Base-by-base conservation (phyloP, 2,329 filamentous ascomycete species). In the Diplodia corticola region DNA sequence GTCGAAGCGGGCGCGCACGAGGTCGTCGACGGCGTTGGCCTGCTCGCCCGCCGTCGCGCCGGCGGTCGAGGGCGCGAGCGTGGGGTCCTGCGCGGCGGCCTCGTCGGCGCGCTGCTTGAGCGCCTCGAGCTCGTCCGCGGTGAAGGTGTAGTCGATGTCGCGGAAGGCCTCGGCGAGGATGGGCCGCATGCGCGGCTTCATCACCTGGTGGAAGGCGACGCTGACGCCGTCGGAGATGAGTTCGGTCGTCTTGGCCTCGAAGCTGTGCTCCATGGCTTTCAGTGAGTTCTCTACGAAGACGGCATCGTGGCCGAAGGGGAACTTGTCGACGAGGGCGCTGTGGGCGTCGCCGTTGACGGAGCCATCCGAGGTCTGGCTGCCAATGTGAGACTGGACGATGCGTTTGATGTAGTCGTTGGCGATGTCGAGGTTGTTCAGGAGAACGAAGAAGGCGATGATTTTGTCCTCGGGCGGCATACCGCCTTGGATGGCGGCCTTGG, bases 381-480 rank as follows among this genome's bases (percentile, higher is more conserved):
- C 50, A 28, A 93, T 81, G 55, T 90, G 88, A 37, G 88, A 85
- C 35, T 85, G 84, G 51, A 98, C 89, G 71, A 99, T 97, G 64
- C 94, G 90, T 17, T 88, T 86, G 60, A 97, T 86, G 78, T 99
- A 99, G 74, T 97, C 92, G 69, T 92, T 92, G 10, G 93, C 90
- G 68, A 97, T 87, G 75, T 99, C 94, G 28, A 99, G 87, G 75
- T 94, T 97, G 83, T 99, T 99, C 78, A 97, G 92, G 54, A 97
- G 85, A 24, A 98, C 89, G 17, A 97, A 88, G 76, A 99, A 99
- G 4, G 91, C 85, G 61, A 98, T 87, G 69, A 97, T 91, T 71
- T 90, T 92, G 72, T 93, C 89, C 76, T 99, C 95, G 0, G 93
- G 92, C 0, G 94, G 94, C 51, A 93, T 84, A 0, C 88, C 90